phyloP scores from a whole-genome alignment of 139 green algal species.

The Chlamydomonas eustigma region DNA sequence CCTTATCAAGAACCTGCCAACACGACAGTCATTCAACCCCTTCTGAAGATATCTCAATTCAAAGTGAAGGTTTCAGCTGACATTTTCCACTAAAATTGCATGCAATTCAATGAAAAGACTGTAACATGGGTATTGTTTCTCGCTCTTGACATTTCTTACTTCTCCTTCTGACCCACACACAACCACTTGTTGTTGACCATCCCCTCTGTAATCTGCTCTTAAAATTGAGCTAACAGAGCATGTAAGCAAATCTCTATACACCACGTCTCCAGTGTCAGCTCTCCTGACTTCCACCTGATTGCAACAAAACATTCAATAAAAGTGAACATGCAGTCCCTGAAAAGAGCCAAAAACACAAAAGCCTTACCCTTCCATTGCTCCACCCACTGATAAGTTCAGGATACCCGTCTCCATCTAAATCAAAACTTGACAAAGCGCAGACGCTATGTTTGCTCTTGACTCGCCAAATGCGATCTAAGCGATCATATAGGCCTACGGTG shows the following conservation, averaged over 20 bases:
- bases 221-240: slow-evolving; percentile 50
- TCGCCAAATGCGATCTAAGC: slow-evolving; percentile 59
- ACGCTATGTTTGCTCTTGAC: slow-evolving; percentile 73
- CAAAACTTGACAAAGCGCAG: slow-evolving; percentile 44
- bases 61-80: too few relatives aligned
- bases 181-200: slow-evolving; percentile 55
- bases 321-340: background rate
- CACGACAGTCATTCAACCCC: too few relatives aligned
- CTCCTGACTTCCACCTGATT: background rate
- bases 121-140: too few relatives aligned
- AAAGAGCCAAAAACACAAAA: background rate
- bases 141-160: slow-evolving; percentile 15
- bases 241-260: slow-evolving; percentile 57
- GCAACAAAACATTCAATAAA: background rate
- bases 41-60: too few relatives aligned
- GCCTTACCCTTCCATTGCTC: slow-evolving; percentile 68
- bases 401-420: slow-evolving; percentile 64
- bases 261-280: slow-evolving; percentile 55
- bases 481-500: slow-evolving; percentile 68
- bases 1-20: too few relatives aligned
- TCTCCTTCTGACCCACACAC: slow-evolving; percentile 52
- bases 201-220: slow-evolving; percentile 56
- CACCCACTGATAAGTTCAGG: slow-evolving; percentile 72
- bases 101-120: too few relatives aligned
- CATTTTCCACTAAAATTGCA: too few relatives aligned